Evolutionary conservation across 2,329 filamentous ascomycete species (phyloP).

Genomic region (Colletotrichum tabaci): DNA sequence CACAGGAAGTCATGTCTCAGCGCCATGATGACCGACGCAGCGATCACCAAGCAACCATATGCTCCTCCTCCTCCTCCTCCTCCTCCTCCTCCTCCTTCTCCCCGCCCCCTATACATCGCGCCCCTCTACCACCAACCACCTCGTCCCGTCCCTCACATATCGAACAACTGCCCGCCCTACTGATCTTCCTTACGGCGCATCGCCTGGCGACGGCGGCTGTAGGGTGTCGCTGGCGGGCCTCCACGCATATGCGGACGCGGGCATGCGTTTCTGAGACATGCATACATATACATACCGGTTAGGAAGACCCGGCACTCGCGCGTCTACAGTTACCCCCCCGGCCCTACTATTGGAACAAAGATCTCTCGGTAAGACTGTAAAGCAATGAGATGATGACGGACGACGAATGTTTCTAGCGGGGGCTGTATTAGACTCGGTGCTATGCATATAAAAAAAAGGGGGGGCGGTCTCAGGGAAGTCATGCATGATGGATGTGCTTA

Average conservation of each 20-base stretch:
- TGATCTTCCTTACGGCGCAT: slow-evolving; percentile 12
- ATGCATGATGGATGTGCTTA: slow-evolving; percentile 5
- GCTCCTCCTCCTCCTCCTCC: background rate
- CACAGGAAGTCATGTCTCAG: slow-evolving; percentile 1
- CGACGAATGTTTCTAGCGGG: too few species aligned
- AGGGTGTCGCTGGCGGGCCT: background rate
- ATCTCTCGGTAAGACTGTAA: background rate
- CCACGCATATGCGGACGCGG: slow-evolving; percentile 10
- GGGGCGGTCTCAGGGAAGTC: background rate
- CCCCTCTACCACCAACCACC: too few species aligned
- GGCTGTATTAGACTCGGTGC: background rate
- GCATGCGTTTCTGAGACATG: slow-evolving; percentile 1
- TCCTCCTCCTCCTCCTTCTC: background rate
- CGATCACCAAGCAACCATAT: slow-evolving; percentile 10
- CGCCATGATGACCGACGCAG: slow-evolving; percentile 6
- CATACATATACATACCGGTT: background rate
- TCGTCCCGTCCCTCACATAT: slow-evolving; percentile 8
- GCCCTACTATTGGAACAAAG: background rate
- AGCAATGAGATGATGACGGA: background rate
- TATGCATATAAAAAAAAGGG: background rate
- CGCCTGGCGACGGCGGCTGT: background rate
- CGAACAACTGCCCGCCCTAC: background rate
- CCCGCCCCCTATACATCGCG: too few species aligned
- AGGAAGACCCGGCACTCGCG: slow-evolving; percentile 12
- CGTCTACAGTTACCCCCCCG: background rate